Evolutionary conservation across 306 rosid species (phyloP), one percentile per base, ranked within the genome.

Genomic region (Calophaca sinica): DNA sequence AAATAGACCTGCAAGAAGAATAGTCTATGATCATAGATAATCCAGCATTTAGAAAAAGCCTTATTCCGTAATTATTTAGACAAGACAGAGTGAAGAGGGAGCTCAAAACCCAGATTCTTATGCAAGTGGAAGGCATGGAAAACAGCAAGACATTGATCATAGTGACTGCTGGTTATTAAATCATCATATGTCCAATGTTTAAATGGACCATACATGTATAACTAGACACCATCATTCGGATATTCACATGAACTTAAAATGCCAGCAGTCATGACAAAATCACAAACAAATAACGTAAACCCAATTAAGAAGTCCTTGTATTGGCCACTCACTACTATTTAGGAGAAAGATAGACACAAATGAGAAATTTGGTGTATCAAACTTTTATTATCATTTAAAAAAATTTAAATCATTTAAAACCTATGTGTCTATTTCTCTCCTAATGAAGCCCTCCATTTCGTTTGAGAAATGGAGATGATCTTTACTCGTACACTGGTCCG

Each of bases 1-100:
- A 94, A 83, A 84, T 94, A 94, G 9, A 94, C 99, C 99, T 94
- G 96, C 87, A 88, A 59, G 64, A 87, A 64, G 50, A 68, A 73
- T 73, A 70, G 57, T 61, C 10, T 5, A 8, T 78, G 50, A 75
- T 70, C 14, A 70, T 72, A 76, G 3, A 81, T 58, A 67, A 8
- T 68, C 77, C 49, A 67, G 51, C 35, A 68, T 50, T 51, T 44
- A 60, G 41, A 48, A 62, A 69, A 28, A 13, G 8, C 33, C 28
- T 26, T 52, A 48, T 32, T 33, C 26, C 29, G 31, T 9, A 39
- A 33, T 6, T 14, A 61, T 58, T 55, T 31, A 50, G 68, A 38
- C 55, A 62, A 45, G 60, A 7, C 7, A 72, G 35, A n/a, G 39
- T 39, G 72, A 77, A 68, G 39, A 57, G 54, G 68, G 64, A 72